phyloP scores from a whole-genome alignment of 2,329 filamentous ascomycete genomes.

The Thelonectria discophora region DNA sequence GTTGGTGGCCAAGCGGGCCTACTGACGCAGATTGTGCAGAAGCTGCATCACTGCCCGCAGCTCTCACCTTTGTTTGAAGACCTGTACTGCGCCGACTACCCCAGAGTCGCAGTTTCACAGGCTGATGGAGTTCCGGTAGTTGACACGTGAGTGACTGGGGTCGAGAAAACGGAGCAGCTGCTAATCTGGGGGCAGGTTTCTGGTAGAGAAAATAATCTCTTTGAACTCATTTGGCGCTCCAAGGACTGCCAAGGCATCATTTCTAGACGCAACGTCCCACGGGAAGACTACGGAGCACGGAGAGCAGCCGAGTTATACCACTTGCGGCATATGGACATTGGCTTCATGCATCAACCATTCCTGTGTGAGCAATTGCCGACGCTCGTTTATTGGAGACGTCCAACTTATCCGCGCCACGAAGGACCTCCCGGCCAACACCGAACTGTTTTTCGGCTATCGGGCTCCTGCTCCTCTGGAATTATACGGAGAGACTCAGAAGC shows the following conservation, averaged over 20 bases:
- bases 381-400: conserved; percentile 64
- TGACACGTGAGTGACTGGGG: conserved; percentile 58
- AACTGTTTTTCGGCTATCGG: conserved; percentile 56
- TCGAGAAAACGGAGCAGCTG: too few relatives aligned
- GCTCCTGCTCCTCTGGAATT: background rate
- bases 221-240: conserved; percentile 55
- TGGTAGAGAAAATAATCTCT: conserved; percentile 53
- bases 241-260: background rate
- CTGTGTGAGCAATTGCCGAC: conserved; percentile 57
- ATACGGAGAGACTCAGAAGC: background rate
- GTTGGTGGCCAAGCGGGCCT: conserved; percentile 54
- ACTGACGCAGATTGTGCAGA: conserved; percentile 53
- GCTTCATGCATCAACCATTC: conserved; percentile 63
- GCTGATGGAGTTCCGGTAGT: conserved; percentile 52
- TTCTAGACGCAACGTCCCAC: too few relatives aligned
- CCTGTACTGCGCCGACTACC: conserved; percentile 54
- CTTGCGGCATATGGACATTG: conserved; percentile 55
- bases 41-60: conserved; percentile 53
- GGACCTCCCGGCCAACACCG: conserved; percentile 54
- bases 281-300: too few relatives aligned
- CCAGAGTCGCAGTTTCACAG: conserved; percentile 23
- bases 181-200: conserved; percentile 54
- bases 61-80: conserved; percentile 27
- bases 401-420: conserved; percentile 57
- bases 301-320: conserved; percentile 34